Base-by-base conservation (phyloP, 306 rosid species). In the Trifolium pratense region DNA sequence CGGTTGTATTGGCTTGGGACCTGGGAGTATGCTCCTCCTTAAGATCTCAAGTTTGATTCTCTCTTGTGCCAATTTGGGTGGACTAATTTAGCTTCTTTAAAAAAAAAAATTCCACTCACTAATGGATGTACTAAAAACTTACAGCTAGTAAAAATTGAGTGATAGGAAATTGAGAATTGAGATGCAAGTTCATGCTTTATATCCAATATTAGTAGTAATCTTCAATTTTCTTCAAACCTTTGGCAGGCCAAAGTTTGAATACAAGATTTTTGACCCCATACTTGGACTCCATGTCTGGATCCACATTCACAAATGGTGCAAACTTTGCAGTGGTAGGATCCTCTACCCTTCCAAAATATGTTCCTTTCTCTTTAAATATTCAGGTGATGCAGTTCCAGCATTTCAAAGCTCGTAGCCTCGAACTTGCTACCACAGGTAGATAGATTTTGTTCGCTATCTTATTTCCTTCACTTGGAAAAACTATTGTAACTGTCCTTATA, bases 311-410 rank as follows among this genome's bases (percentile, higher is more conserved):
- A 77, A 93, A 90, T 84, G 98, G 98, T 9, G 98, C 92, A 15
- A 93, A 88, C 79, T 93, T 93, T 86, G 98, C 98, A 1, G 81
- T 93, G 17, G 94, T 87, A 29, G 98, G 98, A 66, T 93, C 96
- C 65, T 80, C 96, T 51, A 89, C 91, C 45, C 89, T 93, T 26
- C 98, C 98, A 18, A 86, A 78, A 66, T 92, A 82, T 56, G 76
- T 91, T 21, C 98, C 98, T 39, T 93, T 93, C 79, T 79, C 97
- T 63, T 84, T 93, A 63, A 91, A 82, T 70, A 88, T 93, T 43
- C 98, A 93, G 87, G 36, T 85, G 78, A 93, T 91, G 96, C 98
- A 93, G 63, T 93, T 93, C 88, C 65, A 45, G 14, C 97, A 79
- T 70, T 91, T 91, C 84, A 93, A 83, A 77, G 78, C 91, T 53